Evolutionary conservation across 2,329 filamentous ascomycete species (phyloP), one percentile per base, ranked within the genome.

Genomic region (Canariomyces notabilis): DNA sequence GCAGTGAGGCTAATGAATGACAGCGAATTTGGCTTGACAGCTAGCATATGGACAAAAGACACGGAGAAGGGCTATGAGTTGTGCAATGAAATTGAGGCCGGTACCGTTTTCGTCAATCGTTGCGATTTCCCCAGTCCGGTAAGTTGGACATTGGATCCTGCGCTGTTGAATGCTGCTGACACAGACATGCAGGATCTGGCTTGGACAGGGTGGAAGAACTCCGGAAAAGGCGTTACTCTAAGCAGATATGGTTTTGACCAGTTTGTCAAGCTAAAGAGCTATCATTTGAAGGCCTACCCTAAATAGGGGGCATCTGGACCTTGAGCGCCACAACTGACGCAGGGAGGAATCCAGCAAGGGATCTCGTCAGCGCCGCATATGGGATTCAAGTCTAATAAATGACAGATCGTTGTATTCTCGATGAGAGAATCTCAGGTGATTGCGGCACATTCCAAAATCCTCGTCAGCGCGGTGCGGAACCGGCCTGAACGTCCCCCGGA

Each of bases 141-240:
- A 79, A 74, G 86, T 79, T 36, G 18, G 3, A 50, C 26, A 19
- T 23, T 20, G 26, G 15, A 9, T 42, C 11, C 29, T n/a, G 16
- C 26, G 26, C 26, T 14, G 18, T 32, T 23, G 26, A 47, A 41
- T 4, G 21, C 34, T 49, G 36, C 57, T 61, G 46, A 63, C 49
- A 37, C 44, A 61, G 40, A 44, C 18, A 44, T 46, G 31, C 58
- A 91, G 87, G 89, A 95, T 66, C 79, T 95, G 56, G 89, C 89
- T n/a, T 95, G 89, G 89, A 93, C 90, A 2, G 91, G 91, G 9
- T 96, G 89, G 89, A 97, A 97, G 74, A 89, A 95, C 65, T 95
- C 89, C 50, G 91, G 91, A 54, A 90, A 87, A 67, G 91, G 91
- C 18, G 85, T 90, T 58, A 96, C 90, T 8, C 70, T 97, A 59